Percentiles rank a stretch among this genome's conserved stretches.
phyloP scores from a whole-genome alignment of 768 basidiomycete species.

The Hygrophoropsis aurantiaca region DNA sequence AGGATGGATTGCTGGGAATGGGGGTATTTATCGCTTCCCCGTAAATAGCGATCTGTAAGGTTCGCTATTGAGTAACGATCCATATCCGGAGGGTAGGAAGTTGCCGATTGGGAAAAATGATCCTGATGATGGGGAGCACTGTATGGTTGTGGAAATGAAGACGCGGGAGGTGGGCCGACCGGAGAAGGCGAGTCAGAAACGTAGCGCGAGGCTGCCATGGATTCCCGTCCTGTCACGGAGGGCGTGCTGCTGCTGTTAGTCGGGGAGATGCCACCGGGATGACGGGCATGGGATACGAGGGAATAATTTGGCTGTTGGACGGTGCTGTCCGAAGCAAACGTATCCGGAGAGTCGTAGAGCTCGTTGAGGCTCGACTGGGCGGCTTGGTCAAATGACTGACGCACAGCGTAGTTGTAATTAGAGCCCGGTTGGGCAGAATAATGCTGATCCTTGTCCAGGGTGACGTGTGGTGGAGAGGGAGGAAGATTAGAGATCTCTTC shows the following conservation, averaged over 20 bases:
- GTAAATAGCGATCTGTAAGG: slow-evolving; percentile 42
- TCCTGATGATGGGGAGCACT: slow-evolving; percentile 45
- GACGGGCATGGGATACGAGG: slow-evolving; percentile 16
- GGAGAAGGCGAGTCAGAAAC: slow-evolving; percentile 46
- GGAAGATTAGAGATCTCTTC: slow-evolving; percentile 23
- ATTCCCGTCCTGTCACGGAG: not conserved
- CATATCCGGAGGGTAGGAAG: slow-evolving; percentile 40
- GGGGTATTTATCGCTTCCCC: slow-evolving; percentile 34
- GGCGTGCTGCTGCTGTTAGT: not conserved
- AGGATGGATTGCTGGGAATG: slow-evolving; percentile 37
- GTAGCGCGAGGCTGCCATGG: slow-evolving; percentile 10
- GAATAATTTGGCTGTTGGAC: slow-evolving; percentile 19
- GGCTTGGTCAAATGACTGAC: slow-evolving; percentile 28
- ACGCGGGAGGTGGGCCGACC: slow-evolving; percentile 36
- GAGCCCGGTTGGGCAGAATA: slow-evolving; percentile 34
- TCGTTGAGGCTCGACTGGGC: slow-evolving; percentile 31
- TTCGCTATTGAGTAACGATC: slow-evolving; percentile 39
- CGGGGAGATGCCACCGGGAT: slow-evolving; percentile 10
- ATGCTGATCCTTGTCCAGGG: slow-evolving; percentile 35
- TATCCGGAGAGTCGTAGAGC: slow-evolving; percentile 28
- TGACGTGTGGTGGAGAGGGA: slow-evolving; percentile 25
- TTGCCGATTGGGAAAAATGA: slow-evolving; percentile 43
- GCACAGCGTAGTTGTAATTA: slow-evolving; percentile 32
- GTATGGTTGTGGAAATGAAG: slow-evolving; percentile 40
- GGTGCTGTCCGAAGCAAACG: slow-evolving; percentile 12